Evolutionary conservation across 768 basidiomycete species (phyloP).

Genomic region (Pleurotus ostreatus): DNA sequence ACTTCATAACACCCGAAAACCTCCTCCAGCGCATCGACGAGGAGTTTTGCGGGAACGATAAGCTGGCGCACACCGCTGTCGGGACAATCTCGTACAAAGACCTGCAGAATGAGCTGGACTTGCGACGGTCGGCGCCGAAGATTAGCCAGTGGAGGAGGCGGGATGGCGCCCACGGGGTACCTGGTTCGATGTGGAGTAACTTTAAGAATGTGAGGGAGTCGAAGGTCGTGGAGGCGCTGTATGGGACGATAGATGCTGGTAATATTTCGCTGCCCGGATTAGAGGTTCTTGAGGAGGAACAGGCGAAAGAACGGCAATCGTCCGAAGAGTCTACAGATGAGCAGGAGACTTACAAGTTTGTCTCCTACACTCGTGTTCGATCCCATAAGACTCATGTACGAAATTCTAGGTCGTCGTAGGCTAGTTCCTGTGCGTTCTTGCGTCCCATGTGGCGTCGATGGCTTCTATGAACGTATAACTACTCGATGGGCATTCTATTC

Average conservation of each 20-base stretch:
- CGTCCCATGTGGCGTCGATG: too few species aligned
- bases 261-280: slow-evolving; percentile 34
- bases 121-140: slow-evolving; percentile 28
- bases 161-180: slow-evolving; percentile 2
- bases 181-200: slow-evolving; percentile 23
- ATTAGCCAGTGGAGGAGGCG: slow-evolving; percentile 34
- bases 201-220: slow-evolving; percentile 28
- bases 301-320: slow-evolving; percentile 14
- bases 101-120: slow-evolving; percentile 15
- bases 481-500: too few species aligned
- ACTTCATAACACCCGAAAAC: slow-evolving; percentile 69
- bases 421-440: too few species aligned
- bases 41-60: slow-evolving; percentile 40
- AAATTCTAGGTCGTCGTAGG: too few species aligned
- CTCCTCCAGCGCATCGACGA: slow-evolving; percentile 61
- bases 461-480: too few species aligned
- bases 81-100: slow-evolving; percentile 12
- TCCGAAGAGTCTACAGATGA: slow-evolving; percentile 22
- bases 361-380: too few species aligned
- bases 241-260: slow-evolving; percentile 37
- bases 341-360: slow-evolving; percentile 27
- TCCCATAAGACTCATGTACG: too few species aligned
- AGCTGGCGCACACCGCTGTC: slow-evolving; percentile 1
- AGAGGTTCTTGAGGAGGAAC: slow-evolving; percentile 41
- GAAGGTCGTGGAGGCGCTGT: slow-evolving; percentile 48